Base-by-base conservation (phyloP, 2,329 filamentous ascomycete species). In the Drechslerella dactyloides region DNA sequence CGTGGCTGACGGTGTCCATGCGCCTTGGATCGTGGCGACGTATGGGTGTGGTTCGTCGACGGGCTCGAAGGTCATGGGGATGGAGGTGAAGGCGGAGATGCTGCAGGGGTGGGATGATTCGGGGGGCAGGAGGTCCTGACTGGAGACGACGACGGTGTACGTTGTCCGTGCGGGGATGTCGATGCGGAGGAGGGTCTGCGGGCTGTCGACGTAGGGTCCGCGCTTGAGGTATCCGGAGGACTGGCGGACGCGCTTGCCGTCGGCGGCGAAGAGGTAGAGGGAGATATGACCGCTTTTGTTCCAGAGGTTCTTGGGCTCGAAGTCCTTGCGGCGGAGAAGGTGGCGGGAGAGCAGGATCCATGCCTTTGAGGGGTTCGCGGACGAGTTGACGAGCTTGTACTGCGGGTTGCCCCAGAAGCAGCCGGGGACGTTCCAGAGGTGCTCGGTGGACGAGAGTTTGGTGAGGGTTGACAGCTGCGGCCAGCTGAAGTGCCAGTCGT, bases 401-500 rank as follows among this genome's bases (percentile, higher is more conserved):
- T 92, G 90, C 0, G 87, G 87, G 63, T 90, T 89, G 57, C 86
- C 83, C 1, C 84, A 83, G 55, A 89, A 83, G 1, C 85, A 86
- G n/a, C 82, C 81, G 7, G 83, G 66, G n/a, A 66, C 69, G 24
- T 66, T 73, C 69, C 69, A 73, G 8, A 73, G 69, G 21, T 73
- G 62, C 7, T 73, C 61, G 8, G 69, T 65, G 30, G 56, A 40
- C 79, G 74, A 84, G 80, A 44, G 80, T 82, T 46, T 80, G 78
- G 30, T 78, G 78, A 19, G 84, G 81, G 37, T 86, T 80, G 1
- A 64, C 10, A 57, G 79, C n/a, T 88, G 78, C 69, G 88, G 84
- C 94, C 94, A 99, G 1, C 84, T 84, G 77, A 97, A 96, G 80
- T 99, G 94, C 63, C 93, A 87, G 76, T 99, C 93, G 79, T 96